phyloP scores from a whole-genome alignment of 108 stramenopile genomes.

The Ochromonas danica region DNA sequence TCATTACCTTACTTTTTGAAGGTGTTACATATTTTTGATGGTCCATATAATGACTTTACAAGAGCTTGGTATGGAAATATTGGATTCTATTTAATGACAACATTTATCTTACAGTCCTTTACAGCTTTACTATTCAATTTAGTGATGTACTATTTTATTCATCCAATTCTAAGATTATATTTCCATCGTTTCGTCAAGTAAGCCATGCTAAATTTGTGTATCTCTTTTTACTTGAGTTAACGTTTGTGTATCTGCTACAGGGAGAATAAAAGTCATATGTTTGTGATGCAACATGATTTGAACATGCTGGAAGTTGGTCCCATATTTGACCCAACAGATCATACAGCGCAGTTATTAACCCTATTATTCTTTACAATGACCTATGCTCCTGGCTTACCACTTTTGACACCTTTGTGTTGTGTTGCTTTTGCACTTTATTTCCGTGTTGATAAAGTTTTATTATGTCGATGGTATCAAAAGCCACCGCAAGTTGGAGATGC shows the following conservation, averaged over 20 bases:
- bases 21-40: slow-evolving; percentile 23
- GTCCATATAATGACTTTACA: slow-evolving; percentile 3
- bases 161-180: neutral
- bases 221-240: no score
- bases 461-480: slow-evolving; percentile 18
- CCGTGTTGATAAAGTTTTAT: slow-evolving; percentile 12
- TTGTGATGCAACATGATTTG: slow-evolving; percentile 19
- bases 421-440: slow-evolving; percentile 18
- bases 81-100: slow-evolving; percentile 19
- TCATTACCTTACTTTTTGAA: neutral
- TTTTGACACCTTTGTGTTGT: slow-evolving; percentile 18
- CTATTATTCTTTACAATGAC: slow-evolving; percentile 31
- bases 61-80: slow-evolving; percentile 27
- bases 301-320: slow-evolving; percentile 17
- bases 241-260: no score
- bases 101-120: neutral
- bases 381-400: slow-evolving; percentile 25
- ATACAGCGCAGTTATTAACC: slow-evolving; percentile 28
- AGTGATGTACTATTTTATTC: neutral
- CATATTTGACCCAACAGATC: slow-evolving; percentile 5
- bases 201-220: no score
- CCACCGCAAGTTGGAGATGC: slow-evolving; percentile 27
- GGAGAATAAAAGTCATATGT: neutral
- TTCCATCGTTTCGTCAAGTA: neutral
- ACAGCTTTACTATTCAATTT: neutral